Evolutionary conservation across 2,329 filamentous ascomycete species (phyloP).

Genomic region (Aspergillus intermedius): DNA sequence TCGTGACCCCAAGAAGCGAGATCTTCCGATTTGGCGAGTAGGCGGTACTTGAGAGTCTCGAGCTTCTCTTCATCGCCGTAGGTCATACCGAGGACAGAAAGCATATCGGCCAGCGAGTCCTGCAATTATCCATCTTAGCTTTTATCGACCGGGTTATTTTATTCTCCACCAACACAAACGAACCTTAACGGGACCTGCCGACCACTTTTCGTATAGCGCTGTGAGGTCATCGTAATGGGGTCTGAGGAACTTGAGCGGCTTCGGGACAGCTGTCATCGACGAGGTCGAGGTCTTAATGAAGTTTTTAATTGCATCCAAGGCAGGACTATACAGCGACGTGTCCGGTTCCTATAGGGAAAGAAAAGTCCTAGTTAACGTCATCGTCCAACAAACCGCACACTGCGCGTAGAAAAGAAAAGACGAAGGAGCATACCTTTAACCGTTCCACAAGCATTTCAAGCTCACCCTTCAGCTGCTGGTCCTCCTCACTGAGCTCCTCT

Average conservation of each 20-base stretch:
- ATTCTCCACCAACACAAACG: conserved; percentile 6
- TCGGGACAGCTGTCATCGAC: conserved; percentile 98
- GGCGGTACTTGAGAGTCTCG: conserved; percentile 91
- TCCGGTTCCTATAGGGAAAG: conserved; percentile 64
- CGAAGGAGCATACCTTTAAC: conserved; percentile 58
- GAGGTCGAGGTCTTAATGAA: conserved; percentile 99
- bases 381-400: conserved; percentile 8
- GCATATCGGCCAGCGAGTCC: conserved; percentile 79
- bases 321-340: conserved; percentile 78
- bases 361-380: conserved; percentile 21
- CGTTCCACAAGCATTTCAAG: conserved; percentile 97
- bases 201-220: conserved; percentile 85
- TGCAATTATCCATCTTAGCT: conserved; percentile 22
- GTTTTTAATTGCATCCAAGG: conserved; percentile 92
- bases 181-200: conserved; percentile 76
- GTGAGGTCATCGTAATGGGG: conserved; percentile 90
- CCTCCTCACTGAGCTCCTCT: conserved; percentile 95
- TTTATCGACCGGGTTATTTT: background rate
- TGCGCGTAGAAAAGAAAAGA: conserved; percentile 17
- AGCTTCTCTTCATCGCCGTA: conserved; percentile 94
- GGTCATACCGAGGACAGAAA: conserved; percentile 98
- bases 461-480: conserved; percentile 96
- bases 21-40: conserved; percentile 83
- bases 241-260: conserved; percentile 94
- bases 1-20: conserved; percentile 98